Conservation (phyloP, 83 land plant species). For the Thuja plicata region DNA sequence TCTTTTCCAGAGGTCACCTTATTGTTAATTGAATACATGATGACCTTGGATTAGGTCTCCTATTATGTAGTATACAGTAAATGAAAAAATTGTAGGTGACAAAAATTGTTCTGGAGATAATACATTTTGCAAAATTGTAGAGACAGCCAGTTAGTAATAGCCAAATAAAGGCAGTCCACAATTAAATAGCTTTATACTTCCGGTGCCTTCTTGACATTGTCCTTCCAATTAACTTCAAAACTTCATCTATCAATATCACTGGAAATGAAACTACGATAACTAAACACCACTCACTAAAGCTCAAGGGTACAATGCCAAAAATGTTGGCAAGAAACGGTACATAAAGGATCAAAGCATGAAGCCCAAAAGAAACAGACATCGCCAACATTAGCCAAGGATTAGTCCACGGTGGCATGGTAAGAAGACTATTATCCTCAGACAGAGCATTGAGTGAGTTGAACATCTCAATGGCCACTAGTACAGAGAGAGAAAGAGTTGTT, state of each 20-base stretch:
- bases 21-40: neutral
- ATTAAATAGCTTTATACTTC: conserved; percentile 12
- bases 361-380: conserved; percentile 69
- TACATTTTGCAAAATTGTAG: neutral
- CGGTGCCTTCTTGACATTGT: conserved; percentile 21
- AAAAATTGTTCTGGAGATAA: neutral
- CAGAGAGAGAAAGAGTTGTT: conserved; percentile 71
- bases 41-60: neutral
- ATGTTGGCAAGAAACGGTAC: conserved; percentile 74
- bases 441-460: conserved; percentile 77
- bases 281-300: conserved; percentile 71
- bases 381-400: conserved; percentile 83
- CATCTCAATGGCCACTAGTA: conserved; percentile 81
- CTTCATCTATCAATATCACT: conserved; percentile 79
- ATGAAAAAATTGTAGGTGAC: neutral
- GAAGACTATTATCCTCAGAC: conserved; percentile 69
- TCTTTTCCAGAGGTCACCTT: neutral
- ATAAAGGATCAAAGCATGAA: conserved; percentile 73
- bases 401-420: conserved; percentile 80
- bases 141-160: neutral
- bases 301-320: conserved; percentile 80
- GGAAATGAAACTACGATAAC: conserved; percentile 70
- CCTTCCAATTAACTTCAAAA: conserved; percentile 67
- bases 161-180: neutral
- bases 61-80: neutral